Evolutionary conservation across 1,284 basidiomycete genomes (phyloP), one percentile per base, ranked within the genome.

Genomic region (Heterobasidion irregulare): DNA sequence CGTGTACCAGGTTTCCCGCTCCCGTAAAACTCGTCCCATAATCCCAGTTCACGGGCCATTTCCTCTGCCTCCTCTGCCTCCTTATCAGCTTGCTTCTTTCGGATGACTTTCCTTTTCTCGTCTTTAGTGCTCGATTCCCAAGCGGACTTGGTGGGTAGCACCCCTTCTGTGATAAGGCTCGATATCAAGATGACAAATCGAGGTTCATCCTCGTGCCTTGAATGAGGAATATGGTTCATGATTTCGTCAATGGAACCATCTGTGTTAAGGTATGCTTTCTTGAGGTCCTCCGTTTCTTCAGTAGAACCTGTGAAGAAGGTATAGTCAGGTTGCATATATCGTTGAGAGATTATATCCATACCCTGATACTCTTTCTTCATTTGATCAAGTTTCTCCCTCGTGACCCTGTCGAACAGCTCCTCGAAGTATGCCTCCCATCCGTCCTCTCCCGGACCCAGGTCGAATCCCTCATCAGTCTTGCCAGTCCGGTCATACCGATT

Each of bases 11-110:
- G 74, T 70, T 87, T 88, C 5, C 89, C 92, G 57, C 74, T 82
- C 1, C 92, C 94, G 66, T 91, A 97, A 64, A 98, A 95, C 67
- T 97, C 93, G 57, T 97, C 94, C 88, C 92, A 94, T 8, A 97
- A 89, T 10, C 93, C 94, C 15, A 98, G 73, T 62, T 94, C 92
- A 63, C 86, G 91, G 0, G 94, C 94, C 19, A 88, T 71, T 48
- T 82, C 75, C 67, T 97, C 94, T 1, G 94, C 94, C 64, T 96
- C 92, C 53, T 75, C 73, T 0, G 92, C 91, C 69, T 95, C 92
- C 66, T 84, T 85, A 59, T 83, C 77, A 1, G 85, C 81, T 63
- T 84, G 81, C 68, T 89, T 89, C 71, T 78, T 78, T 49, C 94
- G 79, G 26, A 84, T 80, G 57, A 86, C 76, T 59, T 79, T 82